Conservation (phyloP, 495 filamentous ascomycete species). For the Articulospora tetracladia region DNA sequence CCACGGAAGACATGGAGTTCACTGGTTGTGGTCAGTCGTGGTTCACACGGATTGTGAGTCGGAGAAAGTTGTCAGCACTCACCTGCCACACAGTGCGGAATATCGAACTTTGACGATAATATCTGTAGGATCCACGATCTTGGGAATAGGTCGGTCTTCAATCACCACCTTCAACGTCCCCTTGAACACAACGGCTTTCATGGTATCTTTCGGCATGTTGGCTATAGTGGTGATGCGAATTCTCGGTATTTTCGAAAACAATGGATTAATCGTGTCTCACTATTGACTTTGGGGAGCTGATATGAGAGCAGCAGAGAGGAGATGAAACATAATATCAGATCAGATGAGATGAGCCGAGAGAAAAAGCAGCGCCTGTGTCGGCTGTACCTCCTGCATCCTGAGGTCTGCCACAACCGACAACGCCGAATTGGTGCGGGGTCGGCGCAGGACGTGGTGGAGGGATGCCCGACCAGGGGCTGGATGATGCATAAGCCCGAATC, state of each 20-base stretch:
- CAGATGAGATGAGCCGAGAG: no score
- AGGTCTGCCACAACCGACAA: neutral
- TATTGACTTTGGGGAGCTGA: neutral
- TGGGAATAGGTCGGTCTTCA: slow-evolving; percentile 62
- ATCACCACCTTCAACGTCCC: slow-evolving; percentile 57
- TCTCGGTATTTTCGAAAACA: slow-evolving; percentile 1
- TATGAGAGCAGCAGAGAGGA: neutral
- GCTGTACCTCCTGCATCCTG: no score
- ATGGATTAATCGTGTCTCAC: neutral
- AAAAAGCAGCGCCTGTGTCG: no score
- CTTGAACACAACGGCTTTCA: slow-evolving; percentile 48
- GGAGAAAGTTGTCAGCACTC: slow-evolving; percentile 6
- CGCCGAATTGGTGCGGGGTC: neutral
- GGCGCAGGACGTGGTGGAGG: neutral
- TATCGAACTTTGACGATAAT: slow-evolving; percentile 81
- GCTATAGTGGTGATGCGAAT: neutral
- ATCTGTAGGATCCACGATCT: slow-evolving; percentile 66
- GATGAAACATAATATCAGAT: no score
- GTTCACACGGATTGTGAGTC: neutral
- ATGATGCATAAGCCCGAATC: neutral
- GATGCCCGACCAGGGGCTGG: neutral
- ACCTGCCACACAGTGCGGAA: slow-evolving; percentile 88
- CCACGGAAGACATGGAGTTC: slow-evolving; percentile 91
- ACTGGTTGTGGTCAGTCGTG: slow-evolving; percentile 36
- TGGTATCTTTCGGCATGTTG: slow-evolving; percentile 2